These are phyloP conservation scores for Passalora sequoiae DNA, from an alignment of 2,329 filamentous ascomycete genomes.

Conservation along the genomic window DNA sequence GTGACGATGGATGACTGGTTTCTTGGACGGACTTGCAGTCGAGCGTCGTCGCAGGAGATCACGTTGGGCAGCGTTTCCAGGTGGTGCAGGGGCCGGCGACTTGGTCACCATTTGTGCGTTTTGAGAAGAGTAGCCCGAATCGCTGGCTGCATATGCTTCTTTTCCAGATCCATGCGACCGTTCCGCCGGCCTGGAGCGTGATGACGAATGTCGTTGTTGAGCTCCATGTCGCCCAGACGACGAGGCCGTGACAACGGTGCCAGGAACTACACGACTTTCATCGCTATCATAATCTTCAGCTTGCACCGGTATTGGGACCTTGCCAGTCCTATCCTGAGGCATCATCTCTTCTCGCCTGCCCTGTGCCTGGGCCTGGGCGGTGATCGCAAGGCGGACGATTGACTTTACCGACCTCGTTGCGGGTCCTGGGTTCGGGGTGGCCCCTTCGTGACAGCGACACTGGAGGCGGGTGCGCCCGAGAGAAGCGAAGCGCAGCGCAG, in stretches of 20 bases:
- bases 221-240: slow-evolving; percentile 45
- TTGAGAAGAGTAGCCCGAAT: slow-evolving; percentile 57
- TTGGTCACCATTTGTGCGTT: slow-evolving; percentile 11
- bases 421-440: slow-evolving; percentile 4
- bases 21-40: slow-evolving; percentile 14
- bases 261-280: slow-evolving; percentile 39
- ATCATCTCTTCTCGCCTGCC: slow-evolving; percentile 3
- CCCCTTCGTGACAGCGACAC: neutral
- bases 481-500: slow-evolving; percentile 1
- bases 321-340: slow-evolving; percentile 8
- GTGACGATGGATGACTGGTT: slow-evolving; percentile 25
- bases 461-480: slow-evolving; percentile 7
- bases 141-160: slow-evolving; percentile 53
- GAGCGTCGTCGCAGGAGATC: slow-evolving; percentile 8
- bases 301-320: slow-evolving; percentile 17
- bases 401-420: neutral
- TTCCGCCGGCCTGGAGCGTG: slow-evolving; percentile 27
- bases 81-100: slow-evolving; percentile 7
- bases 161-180: slow-evolving; percentile 32
- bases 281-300: slow-evolving; percentile 42
- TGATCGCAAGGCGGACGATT: neutral
- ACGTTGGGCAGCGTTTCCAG: slow-evolving; percentile 9
- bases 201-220: slow-evolving; percentile 29
- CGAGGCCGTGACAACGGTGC: slow-evolving; percentile 44
- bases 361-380: too few relatives aligned